A percentile compares a stretch with the other conserved stretches of the same genome.
Evolutionary conservation across 768 basidiomycete species (phyloP).

Genomic region (Chalciporus piperatus): DNA sequence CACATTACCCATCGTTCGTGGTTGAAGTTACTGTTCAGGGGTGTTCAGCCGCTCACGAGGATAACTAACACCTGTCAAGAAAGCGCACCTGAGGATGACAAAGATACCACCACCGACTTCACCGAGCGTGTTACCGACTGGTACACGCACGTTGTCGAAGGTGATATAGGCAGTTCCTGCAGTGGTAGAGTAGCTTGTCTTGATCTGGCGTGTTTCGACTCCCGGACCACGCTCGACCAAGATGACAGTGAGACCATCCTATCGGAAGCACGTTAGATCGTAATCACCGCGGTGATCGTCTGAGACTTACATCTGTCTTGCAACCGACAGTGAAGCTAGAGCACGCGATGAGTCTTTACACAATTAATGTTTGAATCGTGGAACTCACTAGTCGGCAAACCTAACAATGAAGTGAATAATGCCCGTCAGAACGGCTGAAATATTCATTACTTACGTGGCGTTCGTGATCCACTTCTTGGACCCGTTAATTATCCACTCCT

Average conservation of each 20-base stretch:
- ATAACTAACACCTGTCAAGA: neutral
- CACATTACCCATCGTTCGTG: conserved; percentile 94
- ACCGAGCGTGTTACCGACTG: conserved; percentile 81
- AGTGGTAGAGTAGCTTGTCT: conserved; percentile 81
- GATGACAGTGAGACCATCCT: conserved; percentile 62
- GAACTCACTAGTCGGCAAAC: conserved; percentile 43
- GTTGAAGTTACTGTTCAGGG: conserved; percentile 74
- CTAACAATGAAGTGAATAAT: conserved; percentile 22
- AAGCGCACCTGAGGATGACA: conserved; percentile 50
- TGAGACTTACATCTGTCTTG: conserved; percentile 43
- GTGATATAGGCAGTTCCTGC: conserved; percentile 87
- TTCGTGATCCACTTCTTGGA: conserved; percentile 78
- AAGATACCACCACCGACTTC: conserved; percentile 58
- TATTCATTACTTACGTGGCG: conserved; percentile 36
- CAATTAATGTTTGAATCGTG: neutral
- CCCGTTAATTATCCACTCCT: conserved; percentile 66
- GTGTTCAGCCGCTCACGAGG: neutral
- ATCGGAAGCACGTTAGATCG: conserved; percentile 19
- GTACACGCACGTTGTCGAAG: conserved; percentile 82
- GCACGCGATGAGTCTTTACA: conserved; percentile 14
- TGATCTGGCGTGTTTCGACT: conserved; percentile 65
- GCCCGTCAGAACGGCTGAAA: neutral
- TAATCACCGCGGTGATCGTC: conserved; percentile 14
- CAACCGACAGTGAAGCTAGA: conserved; percentile 61
- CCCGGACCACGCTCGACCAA: conserved; percentile 62